Evolutionary conservation across 2,329 filamentous ascomycete species (phyloP).

Genomic region (Pestalotiopsis sp.): DNA sequence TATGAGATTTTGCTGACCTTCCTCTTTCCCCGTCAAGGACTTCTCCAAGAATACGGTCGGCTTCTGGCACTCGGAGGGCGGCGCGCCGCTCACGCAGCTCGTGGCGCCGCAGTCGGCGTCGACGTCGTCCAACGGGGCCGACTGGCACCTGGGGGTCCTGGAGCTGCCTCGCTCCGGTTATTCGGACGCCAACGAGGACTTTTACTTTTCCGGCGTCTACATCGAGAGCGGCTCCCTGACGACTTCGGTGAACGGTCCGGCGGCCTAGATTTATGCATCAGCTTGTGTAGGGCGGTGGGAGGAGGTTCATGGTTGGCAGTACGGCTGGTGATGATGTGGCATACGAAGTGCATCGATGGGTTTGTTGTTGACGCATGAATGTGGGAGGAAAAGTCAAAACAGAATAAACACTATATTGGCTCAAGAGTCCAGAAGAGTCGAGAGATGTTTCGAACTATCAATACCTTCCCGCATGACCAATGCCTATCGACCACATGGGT

Average conservation of each 20-base stretch:
- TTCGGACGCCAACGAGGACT: conserved; percentile 61
- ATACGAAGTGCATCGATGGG: no score
- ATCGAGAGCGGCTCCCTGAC: conserved; percentile 59
- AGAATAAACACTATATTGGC: no score
- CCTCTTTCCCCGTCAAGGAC: conserved; percentile 36
- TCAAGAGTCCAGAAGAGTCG: no score
- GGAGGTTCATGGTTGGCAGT: background rate
- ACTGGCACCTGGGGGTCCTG: conserved; percentile 72
- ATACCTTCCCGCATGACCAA: no score
- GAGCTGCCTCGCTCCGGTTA: conserved; percentile 63
- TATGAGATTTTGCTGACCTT: no score
- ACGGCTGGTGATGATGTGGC: background rate
- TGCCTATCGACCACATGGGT: no score
- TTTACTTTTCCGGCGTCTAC: conserved; percentile 74
- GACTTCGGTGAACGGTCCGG: conserved; percentile 31
- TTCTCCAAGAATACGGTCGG: conserved; percentile 64
- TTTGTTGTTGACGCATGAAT: no score
- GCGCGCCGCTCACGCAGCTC: conserved; percentile 55
- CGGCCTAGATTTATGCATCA: conserved; percentile 12
- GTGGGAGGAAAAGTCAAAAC: no score
- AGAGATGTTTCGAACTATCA: no score
- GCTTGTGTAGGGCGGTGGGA: background rate
- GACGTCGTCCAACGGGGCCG: conserved; percentile 55
- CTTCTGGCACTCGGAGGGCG: conserved; percentile 71
- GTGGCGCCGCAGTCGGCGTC: conserved; percentile 58